Conservation (phyloP, 192 early-diverging fungal genomes). For the Linnemannia elongata region DNA sequence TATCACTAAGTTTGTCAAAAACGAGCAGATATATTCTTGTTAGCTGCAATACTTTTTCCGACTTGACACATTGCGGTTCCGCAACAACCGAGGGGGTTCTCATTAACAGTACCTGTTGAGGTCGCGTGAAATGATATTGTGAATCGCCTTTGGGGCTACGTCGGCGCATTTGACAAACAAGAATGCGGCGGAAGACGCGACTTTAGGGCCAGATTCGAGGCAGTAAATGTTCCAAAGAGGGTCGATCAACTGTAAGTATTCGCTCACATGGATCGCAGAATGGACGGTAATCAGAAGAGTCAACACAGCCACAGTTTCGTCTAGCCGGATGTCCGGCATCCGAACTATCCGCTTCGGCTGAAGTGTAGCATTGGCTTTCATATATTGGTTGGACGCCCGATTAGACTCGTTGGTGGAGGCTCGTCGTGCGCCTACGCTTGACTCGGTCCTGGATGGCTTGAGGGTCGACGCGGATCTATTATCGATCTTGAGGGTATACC, state of each 20-base stretch:
- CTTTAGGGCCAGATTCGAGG: conserved; percentile 60
- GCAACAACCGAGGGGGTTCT: not conserved
- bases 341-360: conserved; percentile 44
- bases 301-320: conserved; percentile 60
- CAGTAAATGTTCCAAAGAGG: conserved; percentile 65
- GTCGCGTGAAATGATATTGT: conserved; percentile 58
- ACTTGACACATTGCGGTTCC: not conserved
- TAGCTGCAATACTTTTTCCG: not conserved
- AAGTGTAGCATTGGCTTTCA: not conserved
- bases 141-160: conserved; percentile 58
- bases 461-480: not conserved
- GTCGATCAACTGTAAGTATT: conserved; percentile 52
- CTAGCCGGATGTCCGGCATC: conserved; percentile 55
- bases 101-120: conserved; percentile 57
- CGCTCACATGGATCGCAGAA: conserved; percentile 56
- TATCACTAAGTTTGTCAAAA: conserved; percentile 32
- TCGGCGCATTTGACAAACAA: conserved; percentile 71
- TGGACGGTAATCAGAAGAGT: conserved; percentile 67
- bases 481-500: conserved; percentile 15
- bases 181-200: conserved; percentile 63
- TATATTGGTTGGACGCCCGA: not conserved
- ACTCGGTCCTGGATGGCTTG: not conserved
- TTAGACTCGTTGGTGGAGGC: not conserved
- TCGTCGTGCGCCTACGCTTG: not conserved
- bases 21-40: not conserved